Evolutionary conservation across 2,329 filamentous ascomycete species (phyloP), one percentile per base, ranked within the genome.

Genomic region (Penicillium sp.): DNA sequence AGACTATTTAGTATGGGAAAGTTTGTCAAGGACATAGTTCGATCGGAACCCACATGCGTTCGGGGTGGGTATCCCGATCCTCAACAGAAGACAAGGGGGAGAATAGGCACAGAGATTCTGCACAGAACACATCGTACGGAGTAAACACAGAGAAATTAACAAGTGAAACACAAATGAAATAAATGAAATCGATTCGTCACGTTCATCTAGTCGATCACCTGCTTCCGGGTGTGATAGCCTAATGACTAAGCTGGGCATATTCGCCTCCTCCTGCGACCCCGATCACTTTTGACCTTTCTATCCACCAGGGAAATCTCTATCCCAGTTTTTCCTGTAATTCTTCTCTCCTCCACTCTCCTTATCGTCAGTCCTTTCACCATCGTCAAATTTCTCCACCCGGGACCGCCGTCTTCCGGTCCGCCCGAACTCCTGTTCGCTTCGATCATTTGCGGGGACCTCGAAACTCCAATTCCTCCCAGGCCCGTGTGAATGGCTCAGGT

Each of bases 401-500:
- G n/a, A 29, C 53, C 13, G 35, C 23, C 29, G 19, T 42, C 47
- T 59, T 50, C 60, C 61, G 57, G 53, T 52, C 54, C 50, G 53
- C 43, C 63, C 63, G 23, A 60, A 39, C 55, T 54, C 50, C 59
- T 19, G 39, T 42, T 42, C 39, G 39, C 39, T 42, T 42, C 65
- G 59, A 63, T 65, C 63, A 59, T 67, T 63, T 61, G 67, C 64
- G 63, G 68, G 64, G 63, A 61, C 58, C 55, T 58, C 29, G 6
- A 37, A 19, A 27, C 11, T 33, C 31, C 27, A 48, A 35, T 59
- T 57, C 46, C 48, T 47, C 55, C 39, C 54, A 25, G 35, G 50
- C 11, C 13, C 44, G 39, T 35, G 64, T 67, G 63, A 61, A 69
- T 60, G 62, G 58, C 57, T 54, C 48, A 37, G 53, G 37, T 54